A percentile compares a stretch with the other conserved stretches of the same genome.
Conservation (phyloP, 1,284 basidiomycete species). For the Hemileia vastatrix region DNA sequence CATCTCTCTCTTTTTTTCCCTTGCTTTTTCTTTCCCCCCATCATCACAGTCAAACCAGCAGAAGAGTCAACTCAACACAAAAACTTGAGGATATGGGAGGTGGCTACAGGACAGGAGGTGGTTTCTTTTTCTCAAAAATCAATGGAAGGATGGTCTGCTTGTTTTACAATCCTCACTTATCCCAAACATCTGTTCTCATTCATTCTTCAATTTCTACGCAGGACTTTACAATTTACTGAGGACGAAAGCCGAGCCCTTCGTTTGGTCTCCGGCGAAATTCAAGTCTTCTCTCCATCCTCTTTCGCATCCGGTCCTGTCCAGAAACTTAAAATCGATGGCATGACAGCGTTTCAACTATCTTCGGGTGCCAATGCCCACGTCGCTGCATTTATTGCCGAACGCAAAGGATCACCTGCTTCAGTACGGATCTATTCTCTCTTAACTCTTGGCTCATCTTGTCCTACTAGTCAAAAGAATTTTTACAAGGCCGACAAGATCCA, state of each 20-base stretch:
- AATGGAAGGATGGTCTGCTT: conserved; percentile 59
- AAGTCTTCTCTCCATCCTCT: conserved; percentile 65
- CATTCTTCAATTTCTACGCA: conserved; percentile 25
- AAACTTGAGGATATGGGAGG: conserved; percentile 76
- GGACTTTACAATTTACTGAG: conserved; percentile 79
- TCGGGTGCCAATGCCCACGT: conserved; percentile 73
- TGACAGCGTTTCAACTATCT: conserved; percentile 63
- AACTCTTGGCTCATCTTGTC: conserved; percentile 56
- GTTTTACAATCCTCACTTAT: neutral
- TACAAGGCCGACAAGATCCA: conserved; percentile 89
- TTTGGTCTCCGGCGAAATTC: conserved; percentile 68
- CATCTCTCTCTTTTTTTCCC: neutral
- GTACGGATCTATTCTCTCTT: conserved; percentile 73
- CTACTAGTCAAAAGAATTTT: conserved; percentile 65
- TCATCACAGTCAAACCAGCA: conserved; percentile 50
- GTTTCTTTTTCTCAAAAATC: conserved; percentile 72
- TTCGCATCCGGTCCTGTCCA: conserved; percentile 70
- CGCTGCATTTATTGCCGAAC: conserved; percentile 85
- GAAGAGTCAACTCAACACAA: conserved; percentile 68
- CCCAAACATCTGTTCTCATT: neutral
- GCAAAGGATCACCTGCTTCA: conserved; percentile 90
- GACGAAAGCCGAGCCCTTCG: conserved; percentile 81
- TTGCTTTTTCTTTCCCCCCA: neutral
- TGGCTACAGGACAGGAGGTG: conserved; percentile 67
- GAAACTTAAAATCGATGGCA: conserved; percentile 70